Percentiles rank a stretch among this genome's conserved stretches.
Conservation (phyloP, 1,284 basidiomycete genomes). For the Macrocystidia cucumis region DNA sequence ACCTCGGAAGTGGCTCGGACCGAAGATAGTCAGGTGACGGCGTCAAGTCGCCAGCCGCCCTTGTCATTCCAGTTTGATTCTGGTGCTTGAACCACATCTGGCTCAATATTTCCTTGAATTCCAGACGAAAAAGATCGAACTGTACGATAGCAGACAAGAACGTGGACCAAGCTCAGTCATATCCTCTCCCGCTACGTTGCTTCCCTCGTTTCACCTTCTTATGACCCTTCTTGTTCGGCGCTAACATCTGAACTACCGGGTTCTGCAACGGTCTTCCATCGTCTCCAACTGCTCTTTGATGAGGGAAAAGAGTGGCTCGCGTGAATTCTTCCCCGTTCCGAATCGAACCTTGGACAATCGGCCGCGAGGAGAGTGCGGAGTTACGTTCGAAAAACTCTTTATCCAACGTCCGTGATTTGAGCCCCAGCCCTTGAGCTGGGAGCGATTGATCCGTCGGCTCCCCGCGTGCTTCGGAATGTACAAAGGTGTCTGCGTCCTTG, state of each 20-base stretch:
- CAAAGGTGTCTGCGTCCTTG: conserved; percentile 78
- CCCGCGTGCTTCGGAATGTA: conserved; percentile 27
- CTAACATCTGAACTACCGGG: conserved; percentile 37
- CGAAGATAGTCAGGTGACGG: no score
- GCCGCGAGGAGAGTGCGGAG: conserved; percentile 42
- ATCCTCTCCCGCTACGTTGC: conserved; percentile 86
- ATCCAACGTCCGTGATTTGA: conserved; percentile 69
- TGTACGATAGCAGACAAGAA: no score
- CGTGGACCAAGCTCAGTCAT: no score
- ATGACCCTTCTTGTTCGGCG: conserved; percentile 78
- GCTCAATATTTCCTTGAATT: no score
- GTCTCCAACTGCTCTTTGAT: conserved; percentile 73
- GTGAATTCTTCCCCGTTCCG: conserved; percentile 55
- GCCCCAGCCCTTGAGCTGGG: conserved; percentile 28
- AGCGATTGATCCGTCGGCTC: no score
- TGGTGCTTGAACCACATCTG: no score
- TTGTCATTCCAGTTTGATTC: no score
- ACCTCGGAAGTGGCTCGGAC: no score
- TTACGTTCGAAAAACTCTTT: conserved; percentile 74
- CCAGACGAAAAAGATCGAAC: no score
- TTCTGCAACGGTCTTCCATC: conserved; percentile 61
- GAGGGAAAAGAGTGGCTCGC: conserved; percentile 63
- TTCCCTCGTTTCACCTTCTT: conserved; percentile 83
- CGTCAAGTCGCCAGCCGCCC: no score
- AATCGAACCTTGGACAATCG: conserved; percentile 59